These are phyloP conservation scores for Lepiota brunneoincarnata DNA, from an alignment of 768 basidiomycete species.

Conservation along the genomic window DNA sequence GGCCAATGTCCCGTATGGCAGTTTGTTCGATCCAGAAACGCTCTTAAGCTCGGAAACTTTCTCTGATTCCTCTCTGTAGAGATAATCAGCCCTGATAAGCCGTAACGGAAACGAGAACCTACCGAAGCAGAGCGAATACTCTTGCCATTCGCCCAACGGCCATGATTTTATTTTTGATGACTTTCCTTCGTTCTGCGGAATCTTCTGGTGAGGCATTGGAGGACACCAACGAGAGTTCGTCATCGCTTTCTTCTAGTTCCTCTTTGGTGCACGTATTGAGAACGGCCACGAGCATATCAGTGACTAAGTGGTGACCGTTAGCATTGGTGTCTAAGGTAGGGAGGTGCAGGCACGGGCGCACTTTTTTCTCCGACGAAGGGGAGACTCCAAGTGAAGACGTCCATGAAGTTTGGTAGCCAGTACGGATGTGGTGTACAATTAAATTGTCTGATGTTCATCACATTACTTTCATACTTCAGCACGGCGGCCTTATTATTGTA, in stretches of 20 bases:
- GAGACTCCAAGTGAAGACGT: conserved; percentile 98
- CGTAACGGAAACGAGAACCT: conserved; percentile 22
- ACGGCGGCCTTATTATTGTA: conserved; percentile 99
- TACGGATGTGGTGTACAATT: conserved; percentile 95
- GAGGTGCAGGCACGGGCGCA: conserved; percentile 33
- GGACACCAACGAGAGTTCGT: conserved; percentile 41
- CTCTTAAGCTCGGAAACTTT: conserved; percentile 95
- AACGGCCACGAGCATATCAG: conserved; percentile 97
- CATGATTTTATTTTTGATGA: conserved; percentile 98
- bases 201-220: conserved; percentile 45
- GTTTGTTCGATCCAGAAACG: conserved; percentile 70
- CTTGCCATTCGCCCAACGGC: conserved; percentile 96
- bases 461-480: conserved; percentile 98
- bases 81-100: neutral
- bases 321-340: conserved; percentile 4
- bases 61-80: conserved; percentile 90
- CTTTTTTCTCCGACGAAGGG: conserved; percentile 99
- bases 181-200: conserved; percentile 71
- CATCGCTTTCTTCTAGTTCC: conserved; percentile 87
- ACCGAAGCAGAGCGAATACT: conserved; percentile 95
- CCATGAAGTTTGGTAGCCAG: conserved; percentile 99
- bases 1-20: conserved; percentile 83
- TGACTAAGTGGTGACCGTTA: conserved; percentile 54
- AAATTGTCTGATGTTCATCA: conserved; percentile 98
- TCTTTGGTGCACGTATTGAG: conserved; percentile 95